Percentiles rank a stretch among this genome's conserved stretches.
Conservation (phyloP, 106 monocot genomes). For the Platanthera guangdongensis region DNA sequence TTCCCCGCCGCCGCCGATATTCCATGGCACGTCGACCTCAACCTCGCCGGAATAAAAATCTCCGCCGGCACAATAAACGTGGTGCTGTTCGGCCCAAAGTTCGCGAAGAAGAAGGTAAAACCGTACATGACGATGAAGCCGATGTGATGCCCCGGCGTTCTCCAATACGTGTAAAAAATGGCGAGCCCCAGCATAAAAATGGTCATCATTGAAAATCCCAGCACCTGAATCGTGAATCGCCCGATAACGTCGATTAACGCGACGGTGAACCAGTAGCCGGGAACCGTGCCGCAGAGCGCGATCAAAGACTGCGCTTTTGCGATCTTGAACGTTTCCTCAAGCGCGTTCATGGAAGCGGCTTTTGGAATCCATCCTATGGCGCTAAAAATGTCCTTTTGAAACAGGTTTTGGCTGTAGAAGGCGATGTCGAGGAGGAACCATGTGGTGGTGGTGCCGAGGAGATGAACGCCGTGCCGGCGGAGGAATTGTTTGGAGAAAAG, state of each 20-base stretch:
- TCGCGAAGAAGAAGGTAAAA: constrained; percentile 84
- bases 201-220: constrained; percentile 17
- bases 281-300: constrained; percentile 22
- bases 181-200: constrained; percentile 14
- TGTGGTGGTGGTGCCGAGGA: constrained; percentile 12
- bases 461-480: constrained; percentile 14
- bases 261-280: constrained; percentile 26
- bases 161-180: constrained; percentile 37
- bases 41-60: constrained; percentile 59
- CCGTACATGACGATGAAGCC: constrained; percentile 65
- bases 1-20: constrained; percentile 67
- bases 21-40: constrained; percentile 70
- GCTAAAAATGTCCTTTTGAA: too few relatives aligned
- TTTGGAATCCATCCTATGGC: too few relatives aligned
- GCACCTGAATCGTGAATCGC: constrained; percentile 12
- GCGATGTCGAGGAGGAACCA: constrained; percentile 23
- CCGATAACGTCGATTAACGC: constrained; percentile 8
- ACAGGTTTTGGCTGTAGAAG: neutral
- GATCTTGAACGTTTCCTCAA: constrained; percentile 16
- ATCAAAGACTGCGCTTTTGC: constrained; percentile 11
- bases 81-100: constrained; percentile 79
- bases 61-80: constrained; percentile 89
- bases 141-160: constrained; percentile 27
- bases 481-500: constrained; percentile 14
- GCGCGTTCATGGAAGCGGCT: constrained; percentile 9